Percentiles rank a stretch among this genome's conserved stretches.
phyloP scores from a whole-genome alignment of 2,329 filamentous ascomycete genomes.

The Neurospora sp. region DNA sequence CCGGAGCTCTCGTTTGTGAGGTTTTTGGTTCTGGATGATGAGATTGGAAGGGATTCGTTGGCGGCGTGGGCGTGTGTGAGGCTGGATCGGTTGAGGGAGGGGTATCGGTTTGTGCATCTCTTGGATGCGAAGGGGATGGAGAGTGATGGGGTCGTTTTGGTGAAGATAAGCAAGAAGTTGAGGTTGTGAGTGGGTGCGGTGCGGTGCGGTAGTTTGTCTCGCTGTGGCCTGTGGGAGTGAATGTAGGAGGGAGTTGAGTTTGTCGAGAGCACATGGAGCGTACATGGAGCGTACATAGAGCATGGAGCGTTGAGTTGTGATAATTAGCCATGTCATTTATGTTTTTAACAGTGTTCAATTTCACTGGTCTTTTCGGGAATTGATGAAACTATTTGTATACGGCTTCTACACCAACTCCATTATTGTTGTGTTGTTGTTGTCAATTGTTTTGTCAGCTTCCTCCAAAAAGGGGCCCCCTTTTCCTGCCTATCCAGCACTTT shows the following conservation, averaged over 20 bases:
- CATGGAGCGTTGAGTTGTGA: neutral
- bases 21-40: conserved; percentile 83
- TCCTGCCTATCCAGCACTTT: neutral
- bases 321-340: neutral
- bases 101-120: conserved; percentile 69
- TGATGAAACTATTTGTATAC: neutral
- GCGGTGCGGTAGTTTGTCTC: too few relatives aligned
- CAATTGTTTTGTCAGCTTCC: neutral
- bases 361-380: neutral
- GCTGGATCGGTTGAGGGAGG: conserved; percentile 66
- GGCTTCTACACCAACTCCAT: neutral
- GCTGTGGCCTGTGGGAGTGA: neutral
- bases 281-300: neutral
- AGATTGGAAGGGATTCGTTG: conserved; percentile 66
- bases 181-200: neutral
- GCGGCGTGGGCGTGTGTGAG: conserved; percentile 85
- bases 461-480: neutral
- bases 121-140: conserved; percentile 57
- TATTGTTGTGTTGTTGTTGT: neutral
- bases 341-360: neutral
- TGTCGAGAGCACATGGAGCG: neutral
- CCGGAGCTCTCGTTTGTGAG: conserved; percentile 64
- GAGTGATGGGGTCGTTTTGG: conserved; percentile 59
- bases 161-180: conserved; percentile 58
- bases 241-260: neutral